phyloP scores from a whole-genome alignment of 2,329 filamentous ascomycete genomes.

The Nemania sp. region DNA sequence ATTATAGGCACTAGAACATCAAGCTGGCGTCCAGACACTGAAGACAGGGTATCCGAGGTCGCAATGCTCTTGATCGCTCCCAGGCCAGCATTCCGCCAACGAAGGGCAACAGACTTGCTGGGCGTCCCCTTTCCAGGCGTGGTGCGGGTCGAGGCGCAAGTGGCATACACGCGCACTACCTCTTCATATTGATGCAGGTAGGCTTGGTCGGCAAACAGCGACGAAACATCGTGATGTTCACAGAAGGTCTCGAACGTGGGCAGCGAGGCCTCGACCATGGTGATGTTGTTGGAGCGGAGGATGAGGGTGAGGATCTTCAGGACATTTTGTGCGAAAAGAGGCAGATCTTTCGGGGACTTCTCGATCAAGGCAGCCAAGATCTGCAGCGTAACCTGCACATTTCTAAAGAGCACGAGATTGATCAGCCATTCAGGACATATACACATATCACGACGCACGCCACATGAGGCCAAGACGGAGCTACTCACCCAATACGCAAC shows the following conservation, averaged over 20 bases:
- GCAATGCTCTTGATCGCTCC: conserved; percentile 82
- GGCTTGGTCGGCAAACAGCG: conserved; percentile 80
- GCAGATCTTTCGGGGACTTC: conserved; percentile 86
- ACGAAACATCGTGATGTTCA: conserved; percentile 82
- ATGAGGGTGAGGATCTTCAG: conserved; percentile 83
- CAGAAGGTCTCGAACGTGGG: conserved; percentile 88
- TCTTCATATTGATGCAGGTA: conserved; percentile 83
- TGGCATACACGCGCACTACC: conserved; percentile 77
- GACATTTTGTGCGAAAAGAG: conserved; percentile 82
- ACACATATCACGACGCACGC: not conserved
- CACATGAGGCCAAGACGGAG: not conserved
- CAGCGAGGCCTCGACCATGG: conserved; percentile 88
- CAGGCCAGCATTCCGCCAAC: conserved; percentile 75
- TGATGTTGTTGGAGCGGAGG: conserved; percentile 83
- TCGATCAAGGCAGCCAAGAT: conserved; percentile 91
- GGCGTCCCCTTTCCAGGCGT: conserved; percentile 55
- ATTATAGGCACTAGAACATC: conserved; percentile 81
- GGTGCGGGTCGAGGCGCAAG: conserved; percentile 70
- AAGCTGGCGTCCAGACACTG: conserved; percentile 75
- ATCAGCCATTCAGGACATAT: conserved; percentile 2
- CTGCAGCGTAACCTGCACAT: conserved; percentile 92
- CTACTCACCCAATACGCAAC: conserved; percentile 75
- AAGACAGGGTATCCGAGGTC: conserved; percentile 75
- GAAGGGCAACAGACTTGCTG: conserved; percentile 74
- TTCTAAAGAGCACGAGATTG: conserved; percentile 53